These are phyloP conservation scores for Mortierella sp. DNA, from an alignment of 371 early-diverging fungal genomes.

Conservation along the genomic window DNA sequence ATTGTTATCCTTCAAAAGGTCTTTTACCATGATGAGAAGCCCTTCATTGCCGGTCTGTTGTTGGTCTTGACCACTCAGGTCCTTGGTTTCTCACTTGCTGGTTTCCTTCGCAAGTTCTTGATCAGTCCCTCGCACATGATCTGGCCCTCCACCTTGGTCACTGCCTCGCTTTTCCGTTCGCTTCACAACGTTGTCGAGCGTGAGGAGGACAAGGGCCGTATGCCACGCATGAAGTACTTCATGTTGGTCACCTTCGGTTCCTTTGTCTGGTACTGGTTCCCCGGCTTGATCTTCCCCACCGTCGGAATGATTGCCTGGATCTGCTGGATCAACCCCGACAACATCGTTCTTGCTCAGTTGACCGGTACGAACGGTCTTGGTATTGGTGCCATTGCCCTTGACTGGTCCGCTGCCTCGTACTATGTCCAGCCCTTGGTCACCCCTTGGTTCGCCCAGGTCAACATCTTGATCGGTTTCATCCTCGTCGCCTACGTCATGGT, in stretches of 20 bases:
- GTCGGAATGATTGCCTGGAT: constrained; percentile 65
- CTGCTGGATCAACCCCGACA: constrained; percentile 75
- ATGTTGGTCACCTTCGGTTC: constrained; percentile 60
- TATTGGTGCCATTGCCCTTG: constrained; percentile 45
- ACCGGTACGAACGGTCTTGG: constrained; percentile 55
- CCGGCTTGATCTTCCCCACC: constrained; percentile 61
- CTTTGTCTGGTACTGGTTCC: constrained; percentile 66
- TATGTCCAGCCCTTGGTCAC: constrained; percentile 21
- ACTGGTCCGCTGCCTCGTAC: constrained; percentile 33
- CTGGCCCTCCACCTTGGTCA: constrained; percentile 85
- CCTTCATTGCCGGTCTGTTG: constrained; percentile 66
- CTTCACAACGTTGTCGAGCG: constrained; percentile 62
- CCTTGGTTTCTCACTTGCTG: constrained; percentile 88
- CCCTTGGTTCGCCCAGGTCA: constrained; percentile 47
- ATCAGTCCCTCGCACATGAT: constrained; percentile 85
- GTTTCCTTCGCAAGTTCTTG: constrained; percentile 75
- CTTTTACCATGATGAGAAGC: constrained; percentile 69
- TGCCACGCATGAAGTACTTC: constrained; percentile 70
- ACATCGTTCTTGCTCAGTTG: constrained; percentile 63
- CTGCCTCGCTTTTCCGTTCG: constrained; percentile 75
- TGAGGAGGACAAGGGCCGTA: constrained; percentile 53
- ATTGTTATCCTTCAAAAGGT: constrained; percentile 74
- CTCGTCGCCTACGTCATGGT: constrained; percentile 31
- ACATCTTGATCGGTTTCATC: constrained; percentile 36
- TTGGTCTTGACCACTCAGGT: constrained; percentile 74